Evolutionary conservation across 2,329 filamentous ascomycete genomes (phyloP).

Genomic region (Monosporascus sp.): DNA sequence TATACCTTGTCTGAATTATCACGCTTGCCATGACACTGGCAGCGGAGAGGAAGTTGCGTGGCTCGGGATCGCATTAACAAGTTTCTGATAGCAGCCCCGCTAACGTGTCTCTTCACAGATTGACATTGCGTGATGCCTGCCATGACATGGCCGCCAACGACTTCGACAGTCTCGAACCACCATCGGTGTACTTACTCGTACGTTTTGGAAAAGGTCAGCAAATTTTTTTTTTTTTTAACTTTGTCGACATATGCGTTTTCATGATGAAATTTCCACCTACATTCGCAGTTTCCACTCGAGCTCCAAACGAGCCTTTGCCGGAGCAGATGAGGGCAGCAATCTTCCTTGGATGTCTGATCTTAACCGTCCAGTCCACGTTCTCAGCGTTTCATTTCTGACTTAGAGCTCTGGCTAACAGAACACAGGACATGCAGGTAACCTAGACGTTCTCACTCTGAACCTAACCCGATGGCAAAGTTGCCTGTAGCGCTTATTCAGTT

Average conservation of each 20-base stretch:
- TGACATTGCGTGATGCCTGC: too few species aligned
- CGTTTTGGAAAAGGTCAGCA: conserved; percentile 11
- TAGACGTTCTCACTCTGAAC: background rate
- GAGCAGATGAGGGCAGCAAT: conserved; percentile 60
- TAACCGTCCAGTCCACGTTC: conserved; percentile 7
- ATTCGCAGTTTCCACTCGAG: conserved; percentile 91
- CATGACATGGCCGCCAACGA: too few species aligned
- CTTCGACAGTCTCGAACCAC: too few species aligned
- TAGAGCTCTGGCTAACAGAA: background rate
- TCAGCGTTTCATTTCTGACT: background rate
- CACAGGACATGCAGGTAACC: background rate
- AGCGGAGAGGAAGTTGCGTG: too few species aligned
- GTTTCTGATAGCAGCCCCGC: too few species aligned
- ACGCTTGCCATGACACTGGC: background rate
- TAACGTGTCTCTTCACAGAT: too few species aligned
- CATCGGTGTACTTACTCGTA: too few species aligned
- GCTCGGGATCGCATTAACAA: too few species aligned
- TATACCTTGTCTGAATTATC: conserved; percentile 69
- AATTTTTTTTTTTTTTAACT: conserved; percentile 1
- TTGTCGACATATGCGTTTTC: conserved; percentile 1
- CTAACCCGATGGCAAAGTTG: too few species aligned
- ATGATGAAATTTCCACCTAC: conserved; percentile 71
- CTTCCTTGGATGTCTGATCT: conserved; percentile 76
- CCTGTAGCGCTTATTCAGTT: too few species aligned
- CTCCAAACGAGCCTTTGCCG: conserved; percentile 59